Evolutionary conservation across 257 asterid genomes (phyloP), one percentile per base, ranked within the genome.

Genomic region (Sherardia arvensis): DNA sequence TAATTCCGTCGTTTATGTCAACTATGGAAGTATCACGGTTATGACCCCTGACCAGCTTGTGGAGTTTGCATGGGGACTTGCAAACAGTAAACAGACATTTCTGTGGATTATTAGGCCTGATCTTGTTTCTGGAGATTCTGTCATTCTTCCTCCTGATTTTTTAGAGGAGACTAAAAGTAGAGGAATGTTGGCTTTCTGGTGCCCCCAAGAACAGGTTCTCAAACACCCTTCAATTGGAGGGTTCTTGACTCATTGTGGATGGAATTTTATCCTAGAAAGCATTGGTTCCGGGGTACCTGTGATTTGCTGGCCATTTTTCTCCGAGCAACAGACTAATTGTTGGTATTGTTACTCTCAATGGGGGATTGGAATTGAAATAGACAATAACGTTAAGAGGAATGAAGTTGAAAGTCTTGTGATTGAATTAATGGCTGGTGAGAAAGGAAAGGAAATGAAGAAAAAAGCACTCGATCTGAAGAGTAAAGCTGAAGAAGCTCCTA

Each of bases 1-100:
- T 1, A 20, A 66, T 3, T 73, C 81, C 20, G 74, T 77, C 36
- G 49, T 73, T 20, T 73, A 73, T 29, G 76, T 69, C 58, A 77
- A 73, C 56, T 77, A 58, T 0, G 79, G 77, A 5, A 77, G 72
- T 40, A 22, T 57, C 17, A 36, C 77, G 5, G 66, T 34, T 20
- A 32, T 74, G 69, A 45, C 69, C 3, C 6, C 11, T 14, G 23
- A 73, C 1, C 68, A 66, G 15, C 10, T 77, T 12, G 56, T 28
- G 15, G 81, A 77, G 36, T 77, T 73, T 25, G 81, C 73, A 0
- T 69, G 78, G 78, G 81, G 76, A 15, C 71, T 77, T 29, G 71
- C 78, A 3, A 69, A 77, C 21, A 66, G 69, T 21, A 62, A 48
- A 22, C 45, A 53, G 3, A 62, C 48, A 2, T 73, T 77, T 48